Base-by-base conservation (phyloP, 257 asterid species). In the Voacanga thouarsii region DNA sequence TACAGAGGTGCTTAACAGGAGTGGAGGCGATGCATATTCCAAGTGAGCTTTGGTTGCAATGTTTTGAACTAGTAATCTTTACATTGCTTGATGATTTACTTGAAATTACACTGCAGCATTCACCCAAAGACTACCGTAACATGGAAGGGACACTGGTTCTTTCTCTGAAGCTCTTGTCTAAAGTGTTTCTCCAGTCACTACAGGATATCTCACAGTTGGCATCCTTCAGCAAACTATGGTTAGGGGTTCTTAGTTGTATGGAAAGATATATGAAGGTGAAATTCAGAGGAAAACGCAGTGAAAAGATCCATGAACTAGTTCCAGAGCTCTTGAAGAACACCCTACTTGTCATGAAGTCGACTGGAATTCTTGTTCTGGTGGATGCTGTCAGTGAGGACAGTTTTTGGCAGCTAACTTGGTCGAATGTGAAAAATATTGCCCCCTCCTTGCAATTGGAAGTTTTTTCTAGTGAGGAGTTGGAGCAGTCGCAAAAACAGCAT, bases 251-350 rank as follows among this genome's bases (percentile, higher is more conserved):
- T 64, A 78, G 86, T 53, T 83, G 87, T 53, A 74, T 89, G 89
- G 97, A 94, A 68, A 87, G 72, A 51, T 86, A 74, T 82, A 83
- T 86, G 92, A 92, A 88, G 79, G 75, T 92, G 85, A 90, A 85
- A 80, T 86, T 87, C 75, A 85, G 92, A 88, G 97, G 96, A 78
- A 94, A 87, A 84, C 77, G 85, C 59, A 89, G 99, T 45, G 97
- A 93, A 77, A 92, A 87, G 87, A 82, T 94, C 71, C 93, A 90
- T 5, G 99, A 92, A 75, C 80, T 94, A 70, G 90, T 94, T 19
- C 99, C 97, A 0, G 99, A 94, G 88, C 93, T 94, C 82, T 87
- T 94, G 76, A 94, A 92, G 86, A 94, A 91, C 88, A 89, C 92
- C 5, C 81, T 94, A 67, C 87, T 91, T 30, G 87, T 92, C 78